Base-by-base conservation (phyloP, 2,329 filamentous ascomycete species). In the Hymenoscyphus repandus region DNA sequence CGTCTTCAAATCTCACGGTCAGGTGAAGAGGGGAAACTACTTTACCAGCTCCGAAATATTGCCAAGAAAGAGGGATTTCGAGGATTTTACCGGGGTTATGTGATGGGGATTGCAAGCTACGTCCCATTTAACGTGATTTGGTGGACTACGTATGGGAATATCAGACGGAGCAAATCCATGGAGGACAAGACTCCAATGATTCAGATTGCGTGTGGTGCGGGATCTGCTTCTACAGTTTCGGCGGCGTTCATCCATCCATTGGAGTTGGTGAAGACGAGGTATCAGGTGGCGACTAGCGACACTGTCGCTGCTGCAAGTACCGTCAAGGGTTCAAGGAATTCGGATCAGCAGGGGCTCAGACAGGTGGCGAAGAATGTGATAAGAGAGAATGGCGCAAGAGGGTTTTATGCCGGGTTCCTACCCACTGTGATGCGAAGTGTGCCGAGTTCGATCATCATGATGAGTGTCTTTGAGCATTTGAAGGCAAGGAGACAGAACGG, bases 391-490 rank as follows among this genome's bases (percentile, higher is more conserved):
- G 55, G 57, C 7, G 32, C 17, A 33, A 59, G 33, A 30, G 54
- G 54, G 22, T 59, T 59, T 32, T 59, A 57, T 49, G 44, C 52
- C 13, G 57, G 57, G 11, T 57, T 59, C 36, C 13, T 55, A 13
- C 57, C 57, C 12, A 52, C 52, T 5, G 41, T 59, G 36, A 15
- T 54, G 47, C 44, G 57, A 40, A 57, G 52, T 47, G 51, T 54
- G 38, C 57, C 57, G 6, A 57, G 57, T 45, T 52, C 57, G 30
- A 55, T 57, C 37, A 59, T 59, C 15, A 59, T 56, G 54, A 59
- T 58, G 57, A 51, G 50, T 46, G 54, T 58, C 33, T 56, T 58
- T 45, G 57, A 58, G 45, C 48, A 53, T 33, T 33, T 58, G 44
- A 58, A 58, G 45, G 47, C 57, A 22, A 47, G 55, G 45, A 55